phyloP scores from a whole-genome alignment of 2,329 filamentous ascomycete species.

The Colletotrichum camelliae region DNA sequence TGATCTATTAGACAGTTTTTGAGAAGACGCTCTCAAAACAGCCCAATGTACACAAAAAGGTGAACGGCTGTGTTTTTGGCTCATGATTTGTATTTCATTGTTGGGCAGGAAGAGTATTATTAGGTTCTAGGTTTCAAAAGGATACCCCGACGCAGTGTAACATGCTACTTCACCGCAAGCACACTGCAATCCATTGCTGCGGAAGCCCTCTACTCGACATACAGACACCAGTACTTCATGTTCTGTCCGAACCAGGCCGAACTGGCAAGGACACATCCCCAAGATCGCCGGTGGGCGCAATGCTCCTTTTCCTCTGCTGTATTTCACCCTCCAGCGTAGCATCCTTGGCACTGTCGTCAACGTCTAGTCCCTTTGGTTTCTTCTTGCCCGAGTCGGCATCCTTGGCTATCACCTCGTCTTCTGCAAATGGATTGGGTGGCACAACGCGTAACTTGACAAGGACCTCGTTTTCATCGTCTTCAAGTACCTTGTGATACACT shows the following conservation, averaged over 20 bases:
- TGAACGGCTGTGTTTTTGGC: too few relatives aligned
- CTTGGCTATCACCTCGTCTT: conserved; percentile 12
- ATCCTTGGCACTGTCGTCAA: conserved; percentile 52
- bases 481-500: conserved; percentile 55
- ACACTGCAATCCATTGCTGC: neutral
- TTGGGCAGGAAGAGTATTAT: neutral
- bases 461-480: conserved; percentile 34
- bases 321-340: conserved; percentile 42
- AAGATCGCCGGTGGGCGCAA: conserved; percentile 23
- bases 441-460: conserved; percentile 45
- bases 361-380: conserved; percentile 41
- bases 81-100: neutral
- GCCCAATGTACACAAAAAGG: neutral
- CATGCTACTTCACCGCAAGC: neutral
- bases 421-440: conserved; percentile 39
- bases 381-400: conserved; percentile 25
- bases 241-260: neutral
- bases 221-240: neutral
- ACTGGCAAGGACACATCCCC: neutral
- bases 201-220: neutral
- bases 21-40: neutral
- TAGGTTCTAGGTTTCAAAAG: conserved; percentile 12
- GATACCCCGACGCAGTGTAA: conserved; percentile 1
- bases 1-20: conserved; percentile 42
- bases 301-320: conserved; percentile 39